Evolutionary conservation across 306 rosid species (phyloP).

Genomic region (Cicer bijugum): DNA sequence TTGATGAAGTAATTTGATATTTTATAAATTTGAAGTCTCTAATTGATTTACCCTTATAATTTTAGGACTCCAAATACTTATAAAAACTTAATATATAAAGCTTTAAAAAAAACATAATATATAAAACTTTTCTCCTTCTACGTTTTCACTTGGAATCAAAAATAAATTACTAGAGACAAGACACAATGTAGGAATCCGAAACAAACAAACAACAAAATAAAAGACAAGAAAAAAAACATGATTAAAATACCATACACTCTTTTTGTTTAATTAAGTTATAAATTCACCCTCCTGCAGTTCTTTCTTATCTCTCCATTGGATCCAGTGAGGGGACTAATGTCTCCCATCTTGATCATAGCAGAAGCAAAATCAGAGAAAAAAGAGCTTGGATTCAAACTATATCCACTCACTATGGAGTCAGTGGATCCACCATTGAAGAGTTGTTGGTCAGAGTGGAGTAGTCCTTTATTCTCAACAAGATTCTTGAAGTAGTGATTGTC

Average conservation of each 20-base stretch:
- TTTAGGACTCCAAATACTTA: too few relatives aligned
- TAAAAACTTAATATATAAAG: too few relatives aligned
- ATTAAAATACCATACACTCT: too few relatives aligned
- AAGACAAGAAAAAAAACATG: background rate
- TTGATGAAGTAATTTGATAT: too few relatives aligned
- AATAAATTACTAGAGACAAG: background rate
- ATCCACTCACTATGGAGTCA: constrained; percentile 59
- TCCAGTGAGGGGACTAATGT: constrained; percentile 82
- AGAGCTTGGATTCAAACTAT: constrained; percentile 40
- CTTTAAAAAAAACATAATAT: too few relatives aligned
- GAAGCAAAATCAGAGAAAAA: constrained; percentile 63
- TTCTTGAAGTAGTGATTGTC: constrained; percentile 78
- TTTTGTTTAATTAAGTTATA: constrained; percentile 8
- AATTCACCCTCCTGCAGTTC: constrained; percentile 68
- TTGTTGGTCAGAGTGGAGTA: constrained; percentile 86
- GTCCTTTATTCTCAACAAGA: constrained; percentile 67
- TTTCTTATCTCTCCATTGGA: constrained; percentile 75
- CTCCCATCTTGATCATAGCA: constrained; percentile 87
- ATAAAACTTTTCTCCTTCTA: too few relatives aligned
- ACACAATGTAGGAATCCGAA: background rate
- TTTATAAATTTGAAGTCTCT: too few relatives aligned
- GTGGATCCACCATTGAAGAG: constrained; percentile 79
- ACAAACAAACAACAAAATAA: background rate
- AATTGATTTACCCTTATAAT: too few relatives aligned
- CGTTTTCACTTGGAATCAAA: too few relatives aligned